Evolutionary conservation across 176 grass and related monocot species (phyloP).

Genomic region (Musa acuminata): DNA sequence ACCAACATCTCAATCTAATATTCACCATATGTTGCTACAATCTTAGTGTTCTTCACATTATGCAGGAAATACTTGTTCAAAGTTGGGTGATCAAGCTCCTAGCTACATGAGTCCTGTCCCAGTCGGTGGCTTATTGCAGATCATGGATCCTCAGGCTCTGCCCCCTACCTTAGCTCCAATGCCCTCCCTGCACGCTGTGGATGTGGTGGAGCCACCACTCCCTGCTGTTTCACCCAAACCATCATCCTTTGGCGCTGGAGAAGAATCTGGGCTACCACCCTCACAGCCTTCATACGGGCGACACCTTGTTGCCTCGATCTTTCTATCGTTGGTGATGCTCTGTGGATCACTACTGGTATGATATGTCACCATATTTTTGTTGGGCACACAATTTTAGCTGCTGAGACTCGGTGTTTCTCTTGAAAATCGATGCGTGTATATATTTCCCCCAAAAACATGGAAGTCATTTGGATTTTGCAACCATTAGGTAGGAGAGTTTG

Average conservation of each 20-base stretch:
- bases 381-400: not conserved
- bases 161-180: not conserved
- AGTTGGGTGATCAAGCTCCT: not conserved
- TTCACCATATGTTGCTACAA: not conserved
- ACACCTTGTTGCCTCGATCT: not conserved
- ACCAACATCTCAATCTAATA: not conserved
- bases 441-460: too few relatives aligned
- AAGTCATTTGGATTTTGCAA: too few relatives aligned
- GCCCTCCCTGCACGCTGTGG: not conserved
- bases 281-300: not conserved
- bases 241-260: not conserved
- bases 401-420: too few relatives aligned
- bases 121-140: not conserved
- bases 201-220: conserved; percentile 5
- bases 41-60: not conserved
- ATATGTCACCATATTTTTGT: not conserved
- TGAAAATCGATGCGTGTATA: too few relatives aligned
- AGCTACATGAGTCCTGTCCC: not conserved
- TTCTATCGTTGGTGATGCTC: not conserved
- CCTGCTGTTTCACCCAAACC: not conserved
- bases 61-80: conserved; percentile 15
- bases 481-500: too few relatives aligned
- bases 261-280: not conserved
- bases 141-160: not conserved
- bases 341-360: not conserved